Evolutionary conservation across 129 eudicot genomes (phyloP), one percentile per base, ranked within the genome.

Genomic region (Flaveria robusta): DNA sequence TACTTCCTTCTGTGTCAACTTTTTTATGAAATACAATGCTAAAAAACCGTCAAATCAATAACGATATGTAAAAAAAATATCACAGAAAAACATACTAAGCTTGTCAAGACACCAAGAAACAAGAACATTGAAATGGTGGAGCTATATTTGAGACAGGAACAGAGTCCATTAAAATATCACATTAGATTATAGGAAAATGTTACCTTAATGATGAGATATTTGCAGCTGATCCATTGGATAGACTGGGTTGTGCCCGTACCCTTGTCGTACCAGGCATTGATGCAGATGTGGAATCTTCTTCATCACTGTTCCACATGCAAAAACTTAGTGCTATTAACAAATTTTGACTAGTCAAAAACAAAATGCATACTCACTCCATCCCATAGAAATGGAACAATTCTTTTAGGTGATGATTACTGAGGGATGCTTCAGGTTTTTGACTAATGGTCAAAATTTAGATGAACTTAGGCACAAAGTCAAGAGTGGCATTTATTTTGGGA

Each of bases 251-350:
- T 18, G 91, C 59, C 9, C 66, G 86, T 45, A 75, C 79, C 74
- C 90, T 82, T 63, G 54, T 79, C 43, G 79, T 72, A 67, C 77
- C 87, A 37, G 92, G 70, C 74, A 78, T 68, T 10, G 86, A 74
- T 20, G 88, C 90, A 45, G 96, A 85, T 71, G 90, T 84, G 63
- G 97, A 84, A 82, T 93, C 98, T 87, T 93, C 98, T 84, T 93
- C 98, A 69, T 94, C 99, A 70, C 98, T 93, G 87, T 74, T 74
- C 23, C 23, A 15, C 9, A 39, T 59, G 46, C 70, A 68, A 42
- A 74, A 59, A 43, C 31, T 59, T 24, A 45, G 11, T 13, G 42
- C n/a, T 26, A 58, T 42, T 26, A 34, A 41, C 75, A 66, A 24
- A 15, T 66, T 51, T 54, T 46, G 39, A 19, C 56, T 65, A 13